phyloP scores from a whole-genome alignment of 225 moss, liverwort and hornwort species.

The Asterella californica region DNA sequence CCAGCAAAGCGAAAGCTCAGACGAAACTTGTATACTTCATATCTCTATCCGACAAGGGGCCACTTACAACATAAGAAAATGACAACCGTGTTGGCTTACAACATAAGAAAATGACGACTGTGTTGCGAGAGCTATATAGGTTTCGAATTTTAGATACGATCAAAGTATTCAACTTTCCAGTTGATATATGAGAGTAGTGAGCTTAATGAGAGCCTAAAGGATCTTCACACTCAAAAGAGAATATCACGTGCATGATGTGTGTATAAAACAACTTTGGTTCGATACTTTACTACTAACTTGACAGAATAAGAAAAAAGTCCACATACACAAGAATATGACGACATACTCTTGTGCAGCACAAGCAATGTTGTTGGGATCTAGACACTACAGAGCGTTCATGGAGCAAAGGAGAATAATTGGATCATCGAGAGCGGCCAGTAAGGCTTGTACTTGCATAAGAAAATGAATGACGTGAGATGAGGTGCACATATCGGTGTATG shows the following conservation, averaged over 20 bases:
- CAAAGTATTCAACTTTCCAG: neutral
- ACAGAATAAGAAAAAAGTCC: neutral
- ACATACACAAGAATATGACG: conserved; percentile 1
- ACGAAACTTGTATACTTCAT: no score
- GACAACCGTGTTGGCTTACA: no score
- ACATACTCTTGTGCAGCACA: neutral
- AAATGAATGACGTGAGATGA: neutral
- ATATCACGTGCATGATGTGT: neutral
- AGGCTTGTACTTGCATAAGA: neutral
- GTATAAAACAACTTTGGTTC: neutral
- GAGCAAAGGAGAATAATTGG: neutral
- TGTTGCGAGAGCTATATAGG: neutral
- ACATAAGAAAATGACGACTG: neutral
- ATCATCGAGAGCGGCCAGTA: neutral
- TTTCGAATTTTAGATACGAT: neutral
- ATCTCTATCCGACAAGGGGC: no score
- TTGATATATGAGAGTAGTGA: neutral
- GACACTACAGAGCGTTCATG: neutral
- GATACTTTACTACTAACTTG: neutral
- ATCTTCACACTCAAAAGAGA: neutral
- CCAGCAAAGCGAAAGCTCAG: no score
- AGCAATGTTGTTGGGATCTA: neutral
- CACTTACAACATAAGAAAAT: no score
- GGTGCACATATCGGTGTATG: neutral
- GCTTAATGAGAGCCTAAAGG: neutral